Evolutionary conservation across 345 rosid species (phyloP), one percentile per base, ranked within the genome.

Genomic region (Xanthoceras sorbifolium): DNA sequence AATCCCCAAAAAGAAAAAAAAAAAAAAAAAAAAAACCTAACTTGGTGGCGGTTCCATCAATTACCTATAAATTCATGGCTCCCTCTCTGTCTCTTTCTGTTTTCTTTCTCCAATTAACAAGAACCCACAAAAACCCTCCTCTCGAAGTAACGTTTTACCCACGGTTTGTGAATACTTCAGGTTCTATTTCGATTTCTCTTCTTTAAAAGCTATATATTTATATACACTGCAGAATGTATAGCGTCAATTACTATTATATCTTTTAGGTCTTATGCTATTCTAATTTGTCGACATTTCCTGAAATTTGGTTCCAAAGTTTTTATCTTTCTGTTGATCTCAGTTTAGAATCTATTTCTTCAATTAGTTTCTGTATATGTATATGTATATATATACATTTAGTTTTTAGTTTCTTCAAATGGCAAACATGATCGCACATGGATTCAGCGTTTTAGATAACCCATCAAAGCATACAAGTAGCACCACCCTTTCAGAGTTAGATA

Each of bases 401-500:
- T 64, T n/a, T 31, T 40, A 5, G 4, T 62, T 23, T 23, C 36
- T 31, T 55, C 78, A 44, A 64, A 61, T 59, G 38, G 32, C 9
- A 23, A 77, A 55, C 22, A 23, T 69, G 14, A 57, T 55, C 59
- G 14, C 55, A 25, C 44, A 20, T 29, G 78, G 28, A 18, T 17
- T 50, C 29, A 7, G 44, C 2, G 63, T 36, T 20, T 64, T 74
- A 7, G 73, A 55, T 11, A 64, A 63, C 14, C 63, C 1, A 15
- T 64, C 55, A 8, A 66, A 31, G 48, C 80, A 69, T 54, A 26
- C 67, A 11, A 42, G 0, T 17, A 66, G 73, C 26, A 26, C 26
- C 26, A 26, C 26, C 0, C 46, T n/a, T 59, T 74, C 85, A 6
- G 66, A 42, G 59, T 81, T 73, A 29, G 83, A 76, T 25, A 17